Base-by-base conservation (phyloP, 2,329 filamentous ascomycete species). In the Neofusicoccum ribis region DNA sequence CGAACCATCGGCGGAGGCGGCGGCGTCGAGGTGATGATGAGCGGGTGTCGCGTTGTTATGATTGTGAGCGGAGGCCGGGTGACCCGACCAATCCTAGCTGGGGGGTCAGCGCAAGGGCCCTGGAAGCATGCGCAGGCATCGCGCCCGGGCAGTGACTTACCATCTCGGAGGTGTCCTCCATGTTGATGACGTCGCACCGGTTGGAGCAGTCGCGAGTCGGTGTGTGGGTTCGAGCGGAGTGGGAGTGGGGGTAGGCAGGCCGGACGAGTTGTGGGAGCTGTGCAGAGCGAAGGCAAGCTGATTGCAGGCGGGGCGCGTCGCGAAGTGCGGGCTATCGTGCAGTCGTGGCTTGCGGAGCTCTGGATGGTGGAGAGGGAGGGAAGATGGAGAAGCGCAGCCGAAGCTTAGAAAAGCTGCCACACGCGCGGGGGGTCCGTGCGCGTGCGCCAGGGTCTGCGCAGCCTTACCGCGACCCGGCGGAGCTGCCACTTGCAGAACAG, bases 141-240 rank as follows among this genome's bases (percentile, higher is more conserved):
- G 56, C 17, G 56, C 54, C 5, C 15, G 15, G 37, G 56, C 17
- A 15, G 15, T 2, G n/a, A 34, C 59, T 51, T 51, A 62, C 59
- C 59, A 62, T 62, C 8, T 62, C 59, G 34, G 59, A 62, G 44
- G 34, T 31, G 59, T 62, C 59, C 34, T 62, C 59, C 59, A 62
- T 62, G 59, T 37, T 39, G 23, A 51, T 60, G 56, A 60, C 56
- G 56, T 60, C 56, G 56, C 41, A 34, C 15, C 41, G 56, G 31
- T 46, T 15, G 31, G 31, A 15, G 41, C 56, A 60, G 56, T 36
- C 41, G 56, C 41, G 41, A 44, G 44, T 20, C n/a, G 41, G 11
- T 36, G 56, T 47, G 56, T 47, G 27, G 17, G 11, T 17, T 20
- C 31, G 11, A 36, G 15, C 12, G 47, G 17, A 8, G 36, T 12